A percentile compares a stretch with the other conserved stretches of the same genome.
Evolutionary conservation across 306 rosid species (phyloP).

Genomic region (Citrullus amarus): DNA sequence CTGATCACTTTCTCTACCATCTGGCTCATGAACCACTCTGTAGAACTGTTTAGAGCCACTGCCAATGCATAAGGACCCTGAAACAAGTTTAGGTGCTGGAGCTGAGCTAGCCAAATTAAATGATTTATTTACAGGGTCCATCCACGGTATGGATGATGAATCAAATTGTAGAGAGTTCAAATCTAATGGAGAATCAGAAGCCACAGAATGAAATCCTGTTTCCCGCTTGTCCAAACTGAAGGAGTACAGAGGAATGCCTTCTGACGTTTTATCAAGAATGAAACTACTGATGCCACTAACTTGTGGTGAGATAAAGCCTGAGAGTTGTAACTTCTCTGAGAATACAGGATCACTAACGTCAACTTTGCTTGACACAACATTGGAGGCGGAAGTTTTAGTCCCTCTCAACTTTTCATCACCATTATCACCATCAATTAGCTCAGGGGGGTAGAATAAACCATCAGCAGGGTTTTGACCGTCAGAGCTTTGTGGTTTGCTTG

Average conservation of each 20-base stretch:
- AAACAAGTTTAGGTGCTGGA: slow-evolving; percentile 83
- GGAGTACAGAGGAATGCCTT: slow-evolving; percentile 91
- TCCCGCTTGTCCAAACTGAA: slow-evolving; percentile 75
- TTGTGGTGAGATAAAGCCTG: slow-evolving; percentile 81
- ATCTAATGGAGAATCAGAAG: slow-evolving; percentile 73
- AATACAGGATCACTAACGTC: slow-evolving; percentile 51
- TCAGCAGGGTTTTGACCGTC: slow-evolving; percentile 37
- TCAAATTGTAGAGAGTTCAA: slow-evolving; percentile 60
- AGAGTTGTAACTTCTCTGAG: slow-evolving; percentile 70
- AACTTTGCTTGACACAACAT: slow-evolving; percentile 37
- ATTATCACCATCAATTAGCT: slow-evolving; percentile 48
- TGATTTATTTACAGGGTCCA: slow-evolving; percentile 73
- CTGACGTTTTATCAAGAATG: slow-evolving; percentile 68
- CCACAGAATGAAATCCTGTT: slow-evolving; percentile 51
- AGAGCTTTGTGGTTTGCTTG: slow-evolving; percentile 44
- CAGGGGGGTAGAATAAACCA: slow-evolving; percentile 40
- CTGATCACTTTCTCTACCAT: slow-evolving; percentile 73
- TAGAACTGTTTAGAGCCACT: slow-evolving; percentile 89
- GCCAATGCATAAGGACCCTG: slow-evolving; percentile 68
- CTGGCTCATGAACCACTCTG: slow-evolving; percentile 97
- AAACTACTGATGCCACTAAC: slow-evolving; percentile 66
- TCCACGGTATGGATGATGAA: slow-evolving; percentile 91
- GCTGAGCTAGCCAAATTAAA: slow-evolving; percentile 80
- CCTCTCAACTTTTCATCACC: slow-evolving; percentile 63
- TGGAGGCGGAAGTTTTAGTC: slow-evolving; percentile 47